These are phyloP conservation scores for Fusarium sp. DNA, from an alignment of 2,329 filamentous ascomycete genomes.

Conservation along the genomic window DNA sequence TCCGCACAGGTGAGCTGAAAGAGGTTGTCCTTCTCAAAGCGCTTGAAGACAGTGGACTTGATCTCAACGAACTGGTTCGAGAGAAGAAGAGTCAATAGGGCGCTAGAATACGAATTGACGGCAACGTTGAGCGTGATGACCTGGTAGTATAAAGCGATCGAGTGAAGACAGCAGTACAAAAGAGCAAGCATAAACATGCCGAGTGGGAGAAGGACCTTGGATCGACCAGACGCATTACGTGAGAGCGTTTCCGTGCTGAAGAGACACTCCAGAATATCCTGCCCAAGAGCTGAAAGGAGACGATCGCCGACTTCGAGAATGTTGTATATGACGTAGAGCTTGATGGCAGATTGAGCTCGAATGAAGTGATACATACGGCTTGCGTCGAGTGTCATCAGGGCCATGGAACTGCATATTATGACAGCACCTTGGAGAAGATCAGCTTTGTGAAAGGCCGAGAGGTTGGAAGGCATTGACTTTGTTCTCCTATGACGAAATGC, in stretches of 20 bases:
- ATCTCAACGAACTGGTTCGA: conserved; percentile 99
- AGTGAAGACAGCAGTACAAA: conserved; percentile 88
- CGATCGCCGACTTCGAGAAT: conserved; percentile 94
- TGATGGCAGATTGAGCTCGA: conserved; percentile 94
- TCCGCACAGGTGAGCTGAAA: conserved; percentile 98
- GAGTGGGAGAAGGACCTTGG: conserved; percentile 88
- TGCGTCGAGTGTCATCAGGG: conserved; percentile 91
- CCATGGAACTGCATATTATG: conserved; percentile 85
- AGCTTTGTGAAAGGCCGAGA: conserved; percentile 92
- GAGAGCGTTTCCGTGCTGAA: conserved; percentile 95
- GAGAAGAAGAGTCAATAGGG: conserved; percentile 88
- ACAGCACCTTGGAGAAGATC: conserved; percentile 92
- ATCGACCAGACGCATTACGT: conserved; percentile 86
- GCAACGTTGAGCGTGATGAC: conserved; percentile 98
- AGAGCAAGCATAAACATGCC: conserved; percentile 92
- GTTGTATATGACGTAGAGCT: conserved; percentile 99
- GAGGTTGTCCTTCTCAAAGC: conserved; percentile 96
- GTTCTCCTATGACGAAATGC: conserved; percentile 75
- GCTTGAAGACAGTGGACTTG: conserved; percentile 98
- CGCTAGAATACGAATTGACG: conserved; percentile 98
- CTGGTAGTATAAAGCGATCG: conserved; percentile 92
- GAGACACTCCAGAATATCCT: conserved; percentile 95
- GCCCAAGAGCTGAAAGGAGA: conserved; percentile 88
- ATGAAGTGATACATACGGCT: conserved; percentile 99
- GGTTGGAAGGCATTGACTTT: conserved; percentile 85